Conservation (phyloP, 2,329 filamentous ascomycete genomes). For the Stachybotrys chlorohalonatus region DNA sequence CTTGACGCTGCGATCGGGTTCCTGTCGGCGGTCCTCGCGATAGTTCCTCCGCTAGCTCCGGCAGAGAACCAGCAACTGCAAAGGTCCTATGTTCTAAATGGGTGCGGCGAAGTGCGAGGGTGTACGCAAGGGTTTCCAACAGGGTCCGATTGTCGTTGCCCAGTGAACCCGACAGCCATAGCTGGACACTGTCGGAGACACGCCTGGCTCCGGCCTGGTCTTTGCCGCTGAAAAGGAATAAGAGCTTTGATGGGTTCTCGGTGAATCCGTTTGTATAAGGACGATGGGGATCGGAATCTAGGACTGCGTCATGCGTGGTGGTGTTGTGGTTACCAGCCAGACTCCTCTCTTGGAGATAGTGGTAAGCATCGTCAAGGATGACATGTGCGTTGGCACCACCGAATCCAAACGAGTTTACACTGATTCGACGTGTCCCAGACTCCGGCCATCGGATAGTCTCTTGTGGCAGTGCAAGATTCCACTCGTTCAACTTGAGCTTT, state of each 20-base stretch:
- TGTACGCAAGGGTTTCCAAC: neutral
- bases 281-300: too few relatives aligned
- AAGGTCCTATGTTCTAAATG: neutral
- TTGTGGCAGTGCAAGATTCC: neutral
- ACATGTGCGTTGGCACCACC: conserved; percentile 33
- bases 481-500: neutral
- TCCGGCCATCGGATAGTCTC: neutral
- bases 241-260: too few relatives aligned
- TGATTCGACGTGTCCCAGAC: neutral
- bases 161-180: neutral
- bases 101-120: neutral
- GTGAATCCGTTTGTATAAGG: too few relatives aligned
- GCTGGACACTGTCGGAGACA: neutral
- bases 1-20: neutral
- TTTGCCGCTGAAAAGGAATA: conserved; percentile 28
- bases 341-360: conserved; percentile 1
- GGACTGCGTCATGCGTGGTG: too few relatives aligned
- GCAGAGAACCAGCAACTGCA: neutral
- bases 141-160: neutral
- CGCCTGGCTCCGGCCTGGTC: conserved; percentile 18
- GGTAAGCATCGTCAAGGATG: conserved; percentile 18
- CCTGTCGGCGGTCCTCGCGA: neutral
- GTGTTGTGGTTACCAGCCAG: conserved; percentile 1
- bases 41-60: neutral
- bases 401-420: conserved; percentile 38